Evolutionary conservation across 1,284 basidiomycete genomes (phyloP).

Genomic region (Coniferiporia weirii): DNA sequence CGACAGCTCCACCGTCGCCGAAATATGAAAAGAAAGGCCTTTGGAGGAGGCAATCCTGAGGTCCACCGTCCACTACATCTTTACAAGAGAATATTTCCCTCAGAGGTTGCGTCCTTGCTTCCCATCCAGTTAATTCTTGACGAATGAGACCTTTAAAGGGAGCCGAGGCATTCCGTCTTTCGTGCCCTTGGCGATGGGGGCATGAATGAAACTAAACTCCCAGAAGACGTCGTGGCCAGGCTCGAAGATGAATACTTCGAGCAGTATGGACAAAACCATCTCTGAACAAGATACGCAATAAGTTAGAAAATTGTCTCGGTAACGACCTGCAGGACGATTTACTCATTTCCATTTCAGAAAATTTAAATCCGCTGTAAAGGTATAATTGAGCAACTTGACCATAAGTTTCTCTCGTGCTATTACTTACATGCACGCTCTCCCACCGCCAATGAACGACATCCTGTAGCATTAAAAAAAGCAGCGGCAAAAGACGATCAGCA

Average conservation of each 20-base stretch:
- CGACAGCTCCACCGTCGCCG: no score
- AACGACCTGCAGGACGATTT: neutral
- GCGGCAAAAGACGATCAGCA: neutral
- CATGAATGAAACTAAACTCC: neutral
- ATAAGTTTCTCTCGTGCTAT: neutral
- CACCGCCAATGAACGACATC: constrained; percentile 20
- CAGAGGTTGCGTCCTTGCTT: no score
- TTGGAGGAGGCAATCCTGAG: no score
- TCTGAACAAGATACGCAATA: neutral
- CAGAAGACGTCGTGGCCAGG: neutral
- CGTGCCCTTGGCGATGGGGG: neutral
- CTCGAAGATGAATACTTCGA: neutral
- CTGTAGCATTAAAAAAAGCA: neutral
- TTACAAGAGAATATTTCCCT: no score
- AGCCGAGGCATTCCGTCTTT: no score
- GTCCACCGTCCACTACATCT: no score
- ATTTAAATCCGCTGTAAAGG: constrained; percentile 4
- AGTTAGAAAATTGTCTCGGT: no score
- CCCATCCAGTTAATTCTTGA: no score
- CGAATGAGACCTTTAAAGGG: no score
- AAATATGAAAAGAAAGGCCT: no score
- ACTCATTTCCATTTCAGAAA: constrained; percentile 12
- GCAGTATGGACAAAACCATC: constrained; percentile 1
- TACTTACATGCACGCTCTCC: constrained; percentile 19
- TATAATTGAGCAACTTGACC: neutral